Evolutionary conservation across 2,329 filamentous ascomycete genomes (phyloP).

Genomic region (Trichoderma sp.): DNA sequence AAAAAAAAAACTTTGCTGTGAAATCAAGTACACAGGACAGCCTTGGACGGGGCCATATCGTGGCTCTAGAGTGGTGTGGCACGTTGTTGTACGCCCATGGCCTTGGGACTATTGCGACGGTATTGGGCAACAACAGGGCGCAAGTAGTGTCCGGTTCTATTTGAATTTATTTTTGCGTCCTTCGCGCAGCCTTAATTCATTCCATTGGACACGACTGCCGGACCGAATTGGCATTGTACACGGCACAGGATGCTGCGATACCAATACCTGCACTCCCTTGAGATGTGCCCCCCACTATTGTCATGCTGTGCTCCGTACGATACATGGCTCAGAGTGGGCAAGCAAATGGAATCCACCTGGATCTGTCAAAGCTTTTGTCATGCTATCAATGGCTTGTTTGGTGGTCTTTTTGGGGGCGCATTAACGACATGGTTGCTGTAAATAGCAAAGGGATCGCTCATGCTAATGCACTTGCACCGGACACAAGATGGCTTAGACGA

Average conservation of each 20-base stretch:
- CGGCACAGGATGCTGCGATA: background rate
- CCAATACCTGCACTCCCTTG: conserved; percentile 1
- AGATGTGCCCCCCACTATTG: background rate
- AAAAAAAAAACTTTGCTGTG: background rate
- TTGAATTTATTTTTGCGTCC: background rate
- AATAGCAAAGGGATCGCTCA: conserved; percentile 12
- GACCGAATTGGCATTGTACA: conserved; percentile 4
- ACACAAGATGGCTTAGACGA: background rate
- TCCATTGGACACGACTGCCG: conserved; percentile 16
- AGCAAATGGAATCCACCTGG: background rate
- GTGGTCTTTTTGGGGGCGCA: background rate
- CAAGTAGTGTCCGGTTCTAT: background rate
- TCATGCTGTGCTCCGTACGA: background rate
- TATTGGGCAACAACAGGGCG: background rate
- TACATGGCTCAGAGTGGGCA: background rate
- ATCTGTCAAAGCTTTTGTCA: conserved; percentile 11
- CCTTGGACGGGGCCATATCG: background rate
- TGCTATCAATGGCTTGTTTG: background rate
- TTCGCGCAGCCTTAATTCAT: background rate
- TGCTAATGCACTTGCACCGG: conserved; percentile 16
- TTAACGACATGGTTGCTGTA: conserved; percentile 2
- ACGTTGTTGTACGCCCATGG: background rate
- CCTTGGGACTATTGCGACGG: background rate
- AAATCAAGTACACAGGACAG: background rate
- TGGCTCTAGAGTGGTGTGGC: background rate